A percentile compares a stretch with the other conserved stretches of the same genome.
These are phyloP conservation scores for Coniochaeta hoffmannii DNA, from an alignment of 2,329 filamentous ascomycete species.

Conservation along the genomic window DNA sequence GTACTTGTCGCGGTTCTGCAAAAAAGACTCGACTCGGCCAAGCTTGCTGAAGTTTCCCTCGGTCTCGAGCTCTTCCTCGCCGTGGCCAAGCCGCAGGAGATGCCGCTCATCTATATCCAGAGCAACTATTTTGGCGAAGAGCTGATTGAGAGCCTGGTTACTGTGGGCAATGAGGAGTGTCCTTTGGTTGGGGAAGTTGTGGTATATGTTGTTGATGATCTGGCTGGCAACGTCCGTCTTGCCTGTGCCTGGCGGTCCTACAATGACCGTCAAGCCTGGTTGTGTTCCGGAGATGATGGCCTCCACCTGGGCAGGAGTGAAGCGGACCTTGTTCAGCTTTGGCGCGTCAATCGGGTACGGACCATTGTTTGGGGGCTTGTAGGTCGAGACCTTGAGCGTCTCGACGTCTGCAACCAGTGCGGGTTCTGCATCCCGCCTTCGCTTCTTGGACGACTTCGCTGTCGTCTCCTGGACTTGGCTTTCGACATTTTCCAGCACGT, in stretches of 20 bases:
- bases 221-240: slow-evolving; percentile 99
- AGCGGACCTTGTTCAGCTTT: slow-evolving; percentile 75
- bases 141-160: slow-evolving; percentile 94
- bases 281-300: slow-evolving; percentile 92
- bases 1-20: slow-evolving; percentile 75
- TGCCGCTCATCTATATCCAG: slow-evolving; percentile 95
- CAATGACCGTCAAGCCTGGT: slow-evolving; percentile 85
- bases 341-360: slow-evolving; percentile 83
- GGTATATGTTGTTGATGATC: slow-evolving; percentile 98
- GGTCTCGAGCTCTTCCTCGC: slow-evolving; percentile 86
- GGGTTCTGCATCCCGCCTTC: slow-evolving; percentile 70
- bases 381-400: slow-evolving; percentile 77
- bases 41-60: slow-evolving; percentile 88
- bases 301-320: slow-evolving; percentile 85
- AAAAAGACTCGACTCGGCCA: slow-evolving; percentile 88
- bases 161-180: slow-evolving; percentile 93
- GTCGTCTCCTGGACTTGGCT: slow-evolving; percentile 42
- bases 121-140: slow-evolving; percentile 96
- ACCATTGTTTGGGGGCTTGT: slow-evolving; percentile 79
- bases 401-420: slow-evolving; percentile 55
- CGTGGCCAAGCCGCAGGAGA: slow-evolving; percentile 83
- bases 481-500: slow-evolving; percentile 65
- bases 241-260: slow-evolving; percentile 91
- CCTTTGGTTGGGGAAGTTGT: slow-evolving; percentile 90
- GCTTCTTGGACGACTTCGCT: slow-evolving; percentile 70